Evolutionary conservation across 306 rosid genomes (phyloP).

Genomic region (Sophora flavescens): DNA sequence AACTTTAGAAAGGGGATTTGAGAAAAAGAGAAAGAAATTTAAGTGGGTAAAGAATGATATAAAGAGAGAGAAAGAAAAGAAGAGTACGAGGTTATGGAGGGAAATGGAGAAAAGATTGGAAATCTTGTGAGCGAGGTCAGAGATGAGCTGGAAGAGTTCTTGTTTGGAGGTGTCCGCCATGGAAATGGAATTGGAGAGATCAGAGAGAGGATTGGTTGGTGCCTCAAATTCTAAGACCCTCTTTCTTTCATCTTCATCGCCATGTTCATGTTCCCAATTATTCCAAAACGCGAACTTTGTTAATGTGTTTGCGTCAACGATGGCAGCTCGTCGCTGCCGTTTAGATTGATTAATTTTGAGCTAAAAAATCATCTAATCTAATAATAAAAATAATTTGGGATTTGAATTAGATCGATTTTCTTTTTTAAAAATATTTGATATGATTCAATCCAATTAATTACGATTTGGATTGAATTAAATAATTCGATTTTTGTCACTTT

Average conservation of each 20-base stretch:
- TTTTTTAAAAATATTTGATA: no score
- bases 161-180: slow-evolving; percentile 74
- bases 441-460: no score
- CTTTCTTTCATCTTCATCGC: neutral
- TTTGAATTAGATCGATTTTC: no score
- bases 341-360: no score
- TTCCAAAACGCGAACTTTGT: neutral
- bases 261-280: neutral
- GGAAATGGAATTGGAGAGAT: slow-evolving; percentile 2
- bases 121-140: slow-evolving; percentile 71
- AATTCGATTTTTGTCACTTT: no score
- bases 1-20: neutral
- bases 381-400: no score
- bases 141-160: slow-evolving; percentile 70
- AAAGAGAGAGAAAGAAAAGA: slow-evolving; percentile 2
- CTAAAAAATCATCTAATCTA: no score
- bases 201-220: neutral
- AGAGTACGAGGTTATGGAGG: slow-evolving; percentile 56
- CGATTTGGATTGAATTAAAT: no score
- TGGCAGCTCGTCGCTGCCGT: no score
- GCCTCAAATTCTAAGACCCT: neutral
- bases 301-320: neutral
- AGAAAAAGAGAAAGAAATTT: neutral
- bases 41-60: slow-evolving; percentile 24
- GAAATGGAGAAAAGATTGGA: slow-evolving; percentile 66